Percentiles rank a stretch among this genome's conserved stretches.
Conservation (phyloP, 2,329 filamentous ascomycete species). For the Exophiala bonariae region DNA sequence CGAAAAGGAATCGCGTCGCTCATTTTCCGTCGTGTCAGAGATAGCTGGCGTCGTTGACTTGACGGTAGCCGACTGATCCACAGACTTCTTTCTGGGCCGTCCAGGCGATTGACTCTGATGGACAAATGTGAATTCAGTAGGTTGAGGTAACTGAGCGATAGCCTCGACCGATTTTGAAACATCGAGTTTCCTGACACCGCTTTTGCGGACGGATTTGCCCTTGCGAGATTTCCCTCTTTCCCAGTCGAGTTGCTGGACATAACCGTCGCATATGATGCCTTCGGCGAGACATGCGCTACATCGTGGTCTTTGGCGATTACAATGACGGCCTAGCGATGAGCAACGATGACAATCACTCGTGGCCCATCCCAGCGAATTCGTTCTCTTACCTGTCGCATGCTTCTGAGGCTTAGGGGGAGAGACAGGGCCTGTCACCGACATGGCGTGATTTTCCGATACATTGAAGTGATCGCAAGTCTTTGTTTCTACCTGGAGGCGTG, state of each 20-base stretch:
- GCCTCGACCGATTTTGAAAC: neutral
- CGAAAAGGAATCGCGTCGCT: neutral
- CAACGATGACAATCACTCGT: slow-evolving; percentile 28
- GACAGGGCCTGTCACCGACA: no score
- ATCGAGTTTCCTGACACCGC: neutral
- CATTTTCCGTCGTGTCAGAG: neutral
- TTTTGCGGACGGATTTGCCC: slow-evolving; percentile 10
- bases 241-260: slow-evolving; percentile 26
- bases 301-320: slow-evolving; percentile 25
- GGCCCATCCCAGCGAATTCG: slow-evolving; percentile 28
- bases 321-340: slow-evolving; percentile 15
- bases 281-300: slow-evolving; percentile 24
- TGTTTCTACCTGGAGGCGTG: no score
- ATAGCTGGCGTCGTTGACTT: neutral
- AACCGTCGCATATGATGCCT: slow-evolving; percentile 24
- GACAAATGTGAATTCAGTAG: slow-evolving; percentile 21
- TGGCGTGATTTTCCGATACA: no score
- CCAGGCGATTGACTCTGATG: slow-evolving; percentile 6
- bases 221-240: slow-evolving; percentile 14
- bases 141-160: slow-evolving; percentile 11
- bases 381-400: slow-evolving; percentile 17
- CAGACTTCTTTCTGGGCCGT: slow-evolving; percentile 7
- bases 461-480: no score
- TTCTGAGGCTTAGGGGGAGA: neutral
- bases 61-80: slow-evolving; percentile 15